phyloP scores from a whole-genome alignment of 495 filamentous ascomycete species.

The Parathielavia hyrcaniae region DNA sequence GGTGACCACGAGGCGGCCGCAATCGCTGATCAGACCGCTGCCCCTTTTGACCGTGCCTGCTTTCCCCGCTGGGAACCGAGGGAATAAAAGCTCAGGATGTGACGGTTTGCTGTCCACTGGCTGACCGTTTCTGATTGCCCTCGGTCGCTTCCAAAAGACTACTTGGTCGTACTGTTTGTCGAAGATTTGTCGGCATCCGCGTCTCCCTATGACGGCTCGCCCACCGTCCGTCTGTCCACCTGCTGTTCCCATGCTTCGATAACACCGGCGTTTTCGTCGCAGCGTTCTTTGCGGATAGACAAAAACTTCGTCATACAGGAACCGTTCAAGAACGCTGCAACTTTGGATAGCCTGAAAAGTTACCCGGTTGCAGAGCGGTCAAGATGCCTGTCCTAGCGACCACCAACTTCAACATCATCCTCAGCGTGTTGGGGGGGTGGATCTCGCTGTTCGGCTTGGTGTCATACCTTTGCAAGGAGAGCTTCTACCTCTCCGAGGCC shows the following conservation, averaged over 20 bases:
- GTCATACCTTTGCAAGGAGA: constrained; percentile 83
- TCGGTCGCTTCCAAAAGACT: no score
- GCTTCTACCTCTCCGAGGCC: constrained; percentile 86
- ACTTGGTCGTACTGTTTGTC: no score
- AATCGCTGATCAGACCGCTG: no score
- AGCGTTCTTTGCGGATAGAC: no score
- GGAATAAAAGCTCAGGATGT: no score
- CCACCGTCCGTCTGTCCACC: background rate
- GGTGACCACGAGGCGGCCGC: no score
- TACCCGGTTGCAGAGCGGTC: background rate
- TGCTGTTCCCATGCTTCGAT: constrained; percentile 43
- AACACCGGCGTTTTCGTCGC: constrained; percentile 30
- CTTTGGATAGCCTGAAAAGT: background rate
- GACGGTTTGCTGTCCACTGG: no score
- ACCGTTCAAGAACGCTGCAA: background rate
- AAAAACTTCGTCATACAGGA: background rate
- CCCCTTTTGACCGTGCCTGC: no score
- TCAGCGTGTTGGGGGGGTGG: constrained; percentile 77
- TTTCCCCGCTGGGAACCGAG: no score
- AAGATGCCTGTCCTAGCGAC: constrained; percentile 72
- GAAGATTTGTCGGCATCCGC: no score
- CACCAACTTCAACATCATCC: constrained; percentile 85
- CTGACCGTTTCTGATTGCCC: no score
- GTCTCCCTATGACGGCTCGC: background rate
- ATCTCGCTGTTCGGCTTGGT: constrained; percentile 83